A percentile compares a stretch with the other conserved stretches of the same genome.
Evolutionary conservation across 495 filamentous ascomycete species (phyloP).

Genomic region (Talaromyces trachyspermus): DNA sequence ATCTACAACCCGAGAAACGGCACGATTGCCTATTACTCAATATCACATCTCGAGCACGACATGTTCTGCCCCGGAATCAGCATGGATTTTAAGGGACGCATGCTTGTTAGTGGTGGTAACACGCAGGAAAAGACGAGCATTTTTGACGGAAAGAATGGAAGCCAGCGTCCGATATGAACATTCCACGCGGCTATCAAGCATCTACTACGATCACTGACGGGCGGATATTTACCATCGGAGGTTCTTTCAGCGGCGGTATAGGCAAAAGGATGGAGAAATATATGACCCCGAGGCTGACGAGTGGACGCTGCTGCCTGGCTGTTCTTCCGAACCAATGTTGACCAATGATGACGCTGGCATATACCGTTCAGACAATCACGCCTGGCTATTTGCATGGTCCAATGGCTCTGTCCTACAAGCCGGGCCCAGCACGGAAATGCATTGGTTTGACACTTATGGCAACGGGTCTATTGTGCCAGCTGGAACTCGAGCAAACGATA

Average conservation of each 20-base stretch:
- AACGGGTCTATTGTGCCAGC: slow-evolving; percentile 30
- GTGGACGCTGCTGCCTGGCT: slow-evolving; percentile 31
- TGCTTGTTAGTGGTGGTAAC: slow-evolving; percentile 47
- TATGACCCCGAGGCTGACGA: slow-evolving; percentile 32
- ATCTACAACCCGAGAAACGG: slow-evolving; percentile 28
- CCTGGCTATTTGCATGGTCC: slow-evolving; percentile 57
- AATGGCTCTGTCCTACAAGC: slow-evolving; percentile 48
- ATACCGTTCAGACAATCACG: slow-evolving; percentile 49
- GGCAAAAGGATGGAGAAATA: slow-evolving; percentile 49
- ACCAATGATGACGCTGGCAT: slow-evolving; percentile 39
- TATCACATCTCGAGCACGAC: slow-evolving; percentile 44
- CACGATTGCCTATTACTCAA: slow-evolving; percentile 25
- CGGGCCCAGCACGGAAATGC: slow-evolving; percentile 47
- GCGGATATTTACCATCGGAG: slow-evolving; percentile 52
- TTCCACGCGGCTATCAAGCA: slow-evolving; percentile 51
- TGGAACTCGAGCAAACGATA: slow-evolving; percentile 27
- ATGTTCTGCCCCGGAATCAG: slow-evolving; percentile 61
- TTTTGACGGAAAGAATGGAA: slow-evolving; percentile 33
- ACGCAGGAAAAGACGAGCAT: slow-evolving; percentile 38
- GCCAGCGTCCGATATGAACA: slow-evolving; percentile 30
- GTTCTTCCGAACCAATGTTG: slow-evolving; percentile 37
- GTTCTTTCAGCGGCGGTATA: slow-evolving; percentile 43
- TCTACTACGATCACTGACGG: slow-evolving; percentile 46
- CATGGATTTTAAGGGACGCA: slow-evolving; percentile 39
- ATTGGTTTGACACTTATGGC: slow-evolving; percentile 46